Percentiles rank a stretch among this genome's conserved stretches.
phyloP scores from a whole-genome alignment of 2,329 filamentous ascomycete species.

The Nigrograna mackinnonii region DNA sequence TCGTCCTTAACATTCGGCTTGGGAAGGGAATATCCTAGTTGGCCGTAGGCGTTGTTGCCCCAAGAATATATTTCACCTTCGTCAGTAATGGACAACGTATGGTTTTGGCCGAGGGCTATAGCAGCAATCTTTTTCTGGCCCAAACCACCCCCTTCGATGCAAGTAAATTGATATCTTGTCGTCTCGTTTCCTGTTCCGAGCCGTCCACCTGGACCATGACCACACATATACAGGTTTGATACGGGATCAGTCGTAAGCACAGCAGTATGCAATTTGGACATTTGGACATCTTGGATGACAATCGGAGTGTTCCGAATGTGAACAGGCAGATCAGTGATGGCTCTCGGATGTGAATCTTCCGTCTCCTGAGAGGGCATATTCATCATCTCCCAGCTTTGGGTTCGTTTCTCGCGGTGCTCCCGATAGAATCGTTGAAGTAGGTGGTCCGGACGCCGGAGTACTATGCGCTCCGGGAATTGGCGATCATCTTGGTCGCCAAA shows the following conservation, averaged over 20 bases:
- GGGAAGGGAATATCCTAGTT: conserved; percentile 83
- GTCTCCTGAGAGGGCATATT: conserved; percentile 30
- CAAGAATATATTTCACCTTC: conserved; percentile 92
- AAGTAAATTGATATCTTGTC: conserved; percentile 83
- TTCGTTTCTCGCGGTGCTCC: conserved; percentile 62
- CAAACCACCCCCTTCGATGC: conserved; percentile 75
- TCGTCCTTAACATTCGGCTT: conserved; percentile 71
- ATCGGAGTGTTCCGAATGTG: conserved; percentile 73
- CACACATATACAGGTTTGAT: conserved; percentile 90
- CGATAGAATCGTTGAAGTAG: conserved; percentile 74
- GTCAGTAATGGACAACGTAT: conserved; percentile 83
- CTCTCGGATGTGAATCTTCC: conserved; percentile 29
- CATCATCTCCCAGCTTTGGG: conserved; percentile 41
- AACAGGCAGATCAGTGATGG: conserved; percentile 66
- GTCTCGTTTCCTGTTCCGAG: conserved; percentile 88
- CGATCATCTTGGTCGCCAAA: conserved; percentile 96
- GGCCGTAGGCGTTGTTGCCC: conserved; percentile 85
- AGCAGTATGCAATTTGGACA: conserved; percentile 91
- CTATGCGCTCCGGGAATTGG: conserved; percentile 86
- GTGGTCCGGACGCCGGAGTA: conserved; percentile 75
- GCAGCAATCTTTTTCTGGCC: conserved; percentile 72
- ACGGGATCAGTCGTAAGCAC: conserved; percentile 85
- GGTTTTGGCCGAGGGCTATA: conserved; percentile 89
- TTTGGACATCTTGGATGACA: conserved; percentile 76
- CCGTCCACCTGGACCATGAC: conserved; percentile 86